A percentile compares a stretch with the other conserved stretches of the same genome.
Evolutionary conservation across 306 rosid species (phyloP).

Genomic region (Cotoneaster glaucophyllus): DNA sequence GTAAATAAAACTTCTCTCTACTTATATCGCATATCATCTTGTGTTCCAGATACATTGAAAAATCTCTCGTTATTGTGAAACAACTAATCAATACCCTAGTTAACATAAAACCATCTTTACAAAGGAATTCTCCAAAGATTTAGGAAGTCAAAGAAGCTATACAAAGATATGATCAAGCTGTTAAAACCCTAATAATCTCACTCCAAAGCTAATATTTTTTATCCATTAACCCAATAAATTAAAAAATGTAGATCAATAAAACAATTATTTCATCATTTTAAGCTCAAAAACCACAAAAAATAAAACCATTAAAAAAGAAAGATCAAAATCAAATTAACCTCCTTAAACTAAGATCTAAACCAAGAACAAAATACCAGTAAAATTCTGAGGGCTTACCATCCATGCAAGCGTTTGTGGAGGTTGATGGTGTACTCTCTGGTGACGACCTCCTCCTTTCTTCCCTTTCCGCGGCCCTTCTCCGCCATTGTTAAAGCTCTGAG

Average conservation of each 20-base stretch:
- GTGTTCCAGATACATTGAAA: too few species aligned
- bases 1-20: too few species aligned
- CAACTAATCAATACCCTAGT: too few species aligned
- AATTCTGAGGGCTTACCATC: slow-evolving; percentile 14
- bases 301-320: too few species aligned
- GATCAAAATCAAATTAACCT: neutral
- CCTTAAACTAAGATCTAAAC: neutral
- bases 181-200: too few species aligned
- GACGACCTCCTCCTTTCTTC: slow-evolving; percentile 32
- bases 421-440: slow-evolving; percentile 44
- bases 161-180: too few species aligned
- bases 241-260: neutral
- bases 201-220: too few species aligned
- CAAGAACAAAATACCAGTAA: neutral
- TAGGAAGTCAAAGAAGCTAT: too few species aligned
- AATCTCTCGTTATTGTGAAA: too few species aligned
- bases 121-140: too few species aligned
- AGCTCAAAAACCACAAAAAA: neutral
- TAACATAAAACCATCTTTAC: too few species aligned
- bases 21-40: too few species aligned
- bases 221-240: neutral
- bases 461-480: slow-evolving; percentile 23
- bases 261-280: neutral
- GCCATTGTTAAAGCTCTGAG: slow-evolving; percentile 22
- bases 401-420: slow-evolving; percentile 44